phyloP scores from a whole-genome alignment of 352 stramenopile species.

The Phytophthora meadii region DNA sequence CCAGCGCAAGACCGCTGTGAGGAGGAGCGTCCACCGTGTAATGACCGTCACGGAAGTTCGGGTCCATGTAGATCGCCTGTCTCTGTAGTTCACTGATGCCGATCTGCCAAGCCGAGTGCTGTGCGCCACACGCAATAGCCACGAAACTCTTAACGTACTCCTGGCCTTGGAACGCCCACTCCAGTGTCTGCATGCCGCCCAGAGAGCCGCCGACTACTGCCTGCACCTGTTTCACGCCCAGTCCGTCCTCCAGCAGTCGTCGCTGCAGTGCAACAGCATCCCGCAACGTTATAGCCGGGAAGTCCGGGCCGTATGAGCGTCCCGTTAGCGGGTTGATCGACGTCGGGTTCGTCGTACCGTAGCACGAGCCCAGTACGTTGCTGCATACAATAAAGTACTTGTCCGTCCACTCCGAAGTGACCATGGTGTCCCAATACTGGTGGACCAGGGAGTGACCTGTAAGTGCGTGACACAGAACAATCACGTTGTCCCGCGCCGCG shows the following conservation, averaged over 20 bases:
- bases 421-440: conserved; percentile 94
- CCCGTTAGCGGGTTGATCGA: conserved; percentile 81
- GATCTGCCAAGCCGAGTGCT: conserved; percentile 97
- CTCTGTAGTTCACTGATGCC: conserved; percentile 95
- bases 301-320: conserved; percentile 86
- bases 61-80: conserved; percentile 96
- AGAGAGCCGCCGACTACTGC: conserved; percentile 96
- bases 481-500: conserved; percentile 85
- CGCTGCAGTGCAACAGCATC: conserved; percentile 94
- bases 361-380: conserved; percentile 97
- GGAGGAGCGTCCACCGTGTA: conserved; percentile 80
- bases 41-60: conserved; percentile 86
- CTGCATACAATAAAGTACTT: conserved; percentile 97
- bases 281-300: conserved; percentile 92
- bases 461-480: conserved; percentile 96
- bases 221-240: conserved; percentile 88
- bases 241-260: conserved; percentile 87
- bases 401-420: conserved; percentile 95
- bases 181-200: conserved; percentile 97
- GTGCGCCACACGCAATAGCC: conserved; percentile 93
- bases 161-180: conserved; percentile 92
- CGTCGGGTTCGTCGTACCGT: conserved; percentile 91
- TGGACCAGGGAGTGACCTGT: conserved; percentile 95
- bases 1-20: conserved; percentile 87
- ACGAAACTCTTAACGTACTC: conserved; percentile 91